phyloP scores from a whole-genome alignment of 208 protist genomes.

The Trypanosoma avium region DNA sequence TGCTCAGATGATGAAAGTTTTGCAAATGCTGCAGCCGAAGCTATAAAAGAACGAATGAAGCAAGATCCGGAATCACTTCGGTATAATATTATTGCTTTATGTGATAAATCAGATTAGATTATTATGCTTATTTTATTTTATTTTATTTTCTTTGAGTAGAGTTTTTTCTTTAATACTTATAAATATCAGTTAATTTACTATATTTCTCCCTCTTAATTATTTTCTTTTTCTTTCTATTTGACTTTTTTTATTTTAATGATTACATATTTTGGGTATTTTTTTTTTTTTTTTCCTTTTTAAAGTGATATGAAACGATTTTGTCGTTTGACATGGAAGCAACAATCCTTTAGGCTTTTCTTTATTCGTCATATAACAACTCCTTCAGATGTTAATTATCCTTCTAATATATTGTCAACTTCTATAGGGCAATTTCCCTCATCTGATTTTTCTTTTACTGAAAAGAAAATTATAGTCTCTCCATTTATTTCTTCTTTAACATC shows the following conservation, averaged over 20 bases:
- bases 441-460: no score
- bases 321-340: neutral
- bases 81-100: slow-evolving; percentile 81
- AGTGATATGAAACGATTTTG: slow-evolving; percentile 8
- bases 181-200: neutral
- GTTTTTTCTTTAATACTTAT: neutral
- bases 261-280: neutral
- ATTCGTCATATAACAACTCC: neutral
- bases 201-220: neutral
- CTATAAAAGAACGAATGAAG: slow-evolving; percentile 76
- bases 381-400: neutral
- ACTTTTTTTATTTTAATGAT: neutral
- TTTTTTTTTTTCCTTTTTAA: neutral
- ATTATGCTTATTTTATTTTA: neutral
- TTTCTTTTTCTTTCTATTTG: no score
- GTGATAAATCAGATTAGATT: slow-evolving; percentile 16
- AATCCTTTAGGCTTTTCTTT: neutral
- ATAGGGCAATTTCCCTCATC: neutral
- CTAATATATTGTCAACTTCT: neutral
- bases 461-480: neutral
- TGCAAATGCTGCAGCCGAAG: slow-evolving; percentile 55
- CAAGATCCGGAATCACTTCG: slow-evolving; percentile 58
- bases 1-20: slow-evolving; percentile 66
- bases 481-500: slow-evolving; percentile 9
- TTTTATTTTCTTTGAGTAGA: slow-evolving; percentile 1